Base-by-base conservation (phyloP, 495 filamentous ascomycete species). In the Barbatosphaeria neglecta region DNA sequence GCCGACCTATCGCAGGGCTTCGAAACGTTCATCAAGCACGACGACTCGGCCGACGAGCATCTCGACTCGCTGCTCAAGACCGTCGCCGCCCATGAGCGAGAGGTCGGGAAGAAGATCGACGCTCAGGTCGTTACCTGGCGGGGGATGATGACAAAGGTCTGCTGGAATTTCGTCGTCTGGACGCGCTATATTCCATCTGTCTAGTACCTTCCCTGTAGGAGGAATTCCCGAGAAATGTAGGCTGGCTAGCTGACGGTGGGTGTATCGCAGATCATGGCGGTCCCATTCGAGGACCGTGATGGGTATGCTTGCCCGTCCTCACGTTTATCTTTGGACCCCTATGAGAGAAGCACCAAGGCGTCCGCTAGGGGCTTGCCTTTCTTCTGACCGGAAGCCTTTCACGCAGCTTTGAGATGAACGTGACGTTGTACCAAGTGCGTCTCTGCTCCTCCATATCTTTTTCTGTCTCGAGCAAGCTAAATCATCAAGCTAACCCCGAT, bases 71-170 rank as follows among this genome's bases (percentile, higher is more conserved):
- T 99, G 18, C 68, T 99, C 27, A 77, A 76, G 35, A 84, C 87
- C 6, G 82, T 99, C 33, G 69, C 78, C 18, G 73, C 72, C 33
- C 67, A 84, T 28, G 92, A 97, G 61, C 68, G 77, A 55, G 70
- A 78, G 46, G 78, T 73, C 6, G 75, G 74, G 9, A 75, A 77
- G 55, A 79, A 68, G 56, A 81, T 81, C 27, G 78, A 86, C 37
- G 81, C 82, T 8, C 83, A 95, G 49, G 59, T 99, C 38, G 75
- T 97, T 40, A 96, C 90, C 0, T 99, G 90, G 90, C 70, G 92
- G 55, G 92, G 92, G 18, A 96, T 99, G 87, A 87, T 99, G 85
- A 97, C 92, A 46, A 99, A 96, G 75, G 86, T 86, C 54, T 33
- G 64, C 4, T 41, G 4, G 15, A 9, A 31, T 8, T 8, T 24